Conservation (phyloP, 768 basidiomycete species). For the Strobilomyces echinocephalus region DNA sequence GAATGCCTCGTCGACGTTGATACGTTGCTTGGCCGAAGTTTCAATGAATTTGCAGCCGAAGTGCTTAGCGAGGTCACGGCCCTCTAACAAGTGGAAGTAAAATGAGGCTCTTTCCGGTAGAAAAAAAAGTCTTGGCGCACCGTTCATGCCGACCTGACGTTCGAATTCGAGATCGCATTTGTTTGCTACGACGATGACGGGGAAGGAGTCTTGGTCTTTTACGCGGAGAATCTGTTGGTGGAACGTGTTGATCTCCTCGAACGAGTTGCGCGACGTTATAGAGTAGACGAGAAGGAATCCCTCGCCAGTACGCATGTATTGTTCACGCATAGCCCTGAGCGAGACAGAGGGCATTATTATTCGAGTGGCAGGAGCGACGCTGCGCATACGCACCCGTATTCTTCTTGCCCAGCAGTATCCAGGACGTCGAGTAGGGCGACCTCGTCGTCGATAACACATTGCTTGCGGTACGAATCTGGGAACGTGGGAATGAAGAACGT, state of each 20-base stretch:
- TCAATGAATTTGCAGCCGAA: conserved; percentile 94
- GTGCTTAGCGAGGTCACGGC: conserved; percentile 91
- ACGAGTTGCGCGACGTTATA: conserved; percentile 96
- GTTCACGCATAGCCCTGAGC: conserved; percentile 92
- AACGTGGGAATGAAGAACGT: background rate
- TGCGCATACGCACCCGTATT: conserved; percentile 76
- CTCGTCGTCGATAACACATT: conserved; percentile 97
- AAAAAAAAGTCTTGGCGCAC: conserved; percentile 36
- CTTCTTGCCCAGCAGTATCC: conserved; percentile 97
- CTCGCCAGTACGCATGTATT: conserved; percentile 98
- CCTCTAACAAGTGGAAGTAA: conserved; percentile 57
- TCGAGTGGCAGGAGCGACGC: background rate
- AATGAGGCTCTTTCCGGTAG: background rate
- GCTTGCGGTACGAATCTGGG: conserved; percentile 92
- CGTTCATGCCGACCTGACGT: conserved; percentile 92
- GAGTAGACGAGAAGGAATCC: conserved; percentile 97
- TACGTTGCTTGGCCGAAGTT: conserved; percentile 93
- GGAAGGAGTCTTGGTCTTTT: conserved; percentile 94
- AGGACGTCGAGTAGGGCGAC: conserved; percentile 96
- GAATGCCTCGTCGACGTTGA: conserved; percentile 97
- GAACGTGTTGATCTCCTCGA: conserved; percentile 95
- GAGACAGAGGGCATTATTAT: background rate
- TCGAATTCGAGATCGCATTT: conserved; percentile 96
- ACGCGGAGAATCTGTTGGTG: conserved; percentile 95
- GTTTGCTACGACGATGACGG: conserved; percentile 96